phyloP scores from a whole-genome alignment of 2,329 filamentous ascomycete genomes.

The Fusarium udum region DNA sequence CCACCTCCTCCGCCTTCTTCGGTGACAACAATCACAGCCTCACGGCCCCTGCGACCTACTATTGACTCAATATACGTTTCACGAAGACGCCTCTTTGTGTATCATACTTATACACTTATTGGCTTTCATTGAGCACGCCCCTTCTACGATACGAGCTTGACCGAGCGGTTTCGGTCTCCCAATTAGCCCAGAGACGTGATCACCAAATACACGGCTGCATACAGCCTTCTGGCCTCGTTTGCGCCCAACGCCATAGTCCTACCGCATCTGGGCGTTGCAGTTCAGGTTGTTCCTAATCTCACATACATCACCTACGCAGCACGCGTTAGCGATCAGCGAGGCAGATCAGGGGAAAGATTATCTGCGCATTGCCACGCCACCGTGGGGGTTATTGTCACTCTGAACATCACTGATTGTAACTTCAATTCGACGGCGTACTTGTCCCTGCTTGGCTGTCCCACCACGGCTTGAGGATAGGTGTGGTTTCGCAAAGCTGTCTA shows the following conservation, averaged over 20 bases:
- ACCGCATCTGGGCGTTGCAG: conserved; percentile 30
- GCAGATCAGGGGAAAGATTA: conserved; percentile 24
- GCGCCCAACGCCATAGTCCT: conserved; percentile 37
- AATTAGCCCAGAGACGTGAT: conserved; percentile 36
- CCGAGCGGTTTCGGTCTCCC: conserved; percentile 40
- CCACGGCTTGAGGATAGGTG: conserved; percentile 46
- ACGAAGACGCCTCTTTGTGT: conserved; percentile 41
- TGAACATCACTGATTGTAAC: conserved; percentile 25
- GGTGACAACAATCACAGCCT: conserved; percentile 37
- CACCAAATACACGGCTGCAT: conserved; percentile 40
- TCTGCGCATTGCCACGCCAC: conserved; percentile 35
- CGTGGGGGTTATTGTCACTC: conserved; percentile 32
- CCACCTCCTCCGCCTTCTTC: conserved; percentile 19
- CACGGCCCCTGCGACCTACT: conserved; percentile 27
- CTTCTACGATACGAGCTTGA: conserved; percentile 47
- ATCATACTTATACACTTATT: conserved; percentile 39
- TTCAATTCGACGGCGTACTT: conserved; percentile 36
- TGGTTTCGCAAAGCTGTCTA: conserved; percentile 47
- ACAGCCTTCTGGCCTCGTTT: conserved; percentile 34
- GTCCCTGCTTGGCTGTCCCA: conserved; percentile 45
- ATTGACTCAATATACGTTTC: conserved; percentile 39
- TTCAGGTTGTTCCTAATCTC: conserved; percentile 12
- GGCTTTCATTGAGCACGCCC: conserved; percentile 31
- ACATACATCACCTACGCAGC: conserved; percentile 30
- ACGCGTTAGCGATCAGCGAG: conserved; percentile 25